Evolutionary conservation across 2,329 filamentous ascomycete species (phyloP), one percentile per base, ranked within the genome.

Genomic region (Fonsecaea pedrosoi): DNA sequence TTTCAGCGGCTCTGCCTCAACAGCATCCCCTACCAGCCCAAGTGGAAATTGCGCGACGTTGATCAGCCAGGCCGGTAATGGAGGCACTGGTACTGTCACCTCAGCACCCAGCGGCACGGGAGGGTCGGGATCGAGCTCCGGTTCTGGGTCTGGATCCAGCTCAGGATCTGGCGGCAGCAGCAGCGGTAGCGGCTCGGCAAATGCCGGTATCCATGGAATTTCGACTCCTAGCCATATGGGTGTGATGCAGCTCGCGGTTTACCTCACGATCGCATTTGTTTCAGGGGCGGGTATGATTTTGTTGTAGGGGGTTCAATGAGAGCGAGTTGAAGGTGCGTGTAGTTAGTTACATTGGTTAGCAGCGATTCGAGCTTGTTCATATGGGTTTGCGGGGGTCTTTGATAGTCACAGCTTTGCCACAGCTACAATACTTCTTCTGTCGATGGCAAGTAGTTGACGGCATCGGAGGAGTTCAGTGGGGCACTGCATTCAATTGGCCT

Each of bases 251-350:
- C 68, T 82, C 56, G 80, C 77, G 62, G 78, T 77, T 13, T 83
- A 83, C 72, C 62, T 81, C n/a, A 70, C 80, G 54, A 76, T 77
- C 60, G 81, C 81, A 48, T 64, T 81, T 53, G 71, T 80, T 50
- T 78, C 80, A 62, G 82, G 81, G 68, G 75, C 75, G 60, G 80
- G 79, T 65, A 83, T 83, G 81, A 76, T 83, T 69, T 70, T 82
- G 71, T 75, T 84, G 75, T 84, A 82, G 58, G 57, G 32, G 45
- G 25, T 25, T 18, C 34, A n/a, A 25, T 25, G 21, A n/a, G 21
- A n/a, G 25, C 38, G 37, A 30, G 25, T 30, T 10, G n/a, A 32
- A 18, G 18, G 21, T 34, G 25, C 40, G 58, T 37, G 42, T 38
- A 40, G 42, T 15, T 38, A 13, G 25, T 25, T 25, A 25, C 30